phyloP scores from a whole-genome alignment of 148 eudicot genomes.

The Rhododendron kiyosumense region DNA sequence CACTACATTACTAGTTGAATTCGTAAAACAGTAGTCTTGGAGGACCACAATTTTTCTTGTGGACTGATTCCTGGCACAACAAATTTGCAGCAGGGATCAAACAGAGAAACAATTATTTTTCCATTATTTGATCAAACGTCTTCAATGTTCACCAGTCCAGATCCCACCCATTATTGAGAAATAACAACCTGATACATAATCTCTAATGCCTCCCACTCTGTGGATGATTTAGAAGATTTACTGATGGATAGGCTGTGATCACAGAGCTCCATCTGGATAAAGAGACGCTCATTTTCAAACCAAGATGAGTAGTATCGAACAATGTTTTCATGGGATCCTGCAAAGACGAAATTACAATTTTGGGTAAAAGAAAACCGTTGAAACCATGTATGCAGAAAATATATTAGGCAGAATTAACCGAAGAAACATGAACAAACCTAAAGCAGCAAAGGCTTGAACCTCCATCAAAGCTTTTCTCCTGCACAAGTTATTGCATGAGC shows the following conservation, averaged over 20 bases:
- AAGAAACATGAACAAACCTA: conserved; percentile 47
- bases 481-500: conserved; percentile 24
- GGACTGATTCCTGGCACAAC: neutral
- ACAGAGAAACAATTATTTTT: neutral
- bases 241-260: conserved; percentile 59
- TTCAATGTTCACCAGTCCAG: neutral
- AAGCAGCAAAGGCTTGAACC: conserved; percentile 87
- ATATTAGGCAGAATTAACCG: neutral
- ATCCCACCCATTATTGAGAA: neutral
- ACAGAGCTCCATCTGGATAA: conserved; percentile 94
- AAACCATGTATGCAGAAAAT: neutral
- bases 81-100: neutral
- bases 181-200: conserved; percentile 60
- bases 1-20: neutral
- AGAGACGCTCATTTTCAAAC: conserved; percentile 81
- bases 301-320: conserved; percentile 80
- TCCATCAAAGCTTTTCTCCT: conserved; percentile 97
- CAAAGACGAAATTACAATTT: conserved; percentile 14
- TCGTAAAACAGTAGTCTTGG: neutral
- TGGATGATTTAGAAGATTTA: conserved; percentile 26
- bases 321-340: conserved; percentile 76
- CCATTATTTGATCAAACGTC: neutral
- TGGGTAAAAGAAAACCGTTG: neutral
- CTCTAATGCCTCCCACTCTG: conserved; percentile 54
- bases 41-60: neutral